These are phyloP conservation scores for Naegleria gruberi DNA, from an alignment of 208 protist species.

Conservation along the genomic window DNA sequence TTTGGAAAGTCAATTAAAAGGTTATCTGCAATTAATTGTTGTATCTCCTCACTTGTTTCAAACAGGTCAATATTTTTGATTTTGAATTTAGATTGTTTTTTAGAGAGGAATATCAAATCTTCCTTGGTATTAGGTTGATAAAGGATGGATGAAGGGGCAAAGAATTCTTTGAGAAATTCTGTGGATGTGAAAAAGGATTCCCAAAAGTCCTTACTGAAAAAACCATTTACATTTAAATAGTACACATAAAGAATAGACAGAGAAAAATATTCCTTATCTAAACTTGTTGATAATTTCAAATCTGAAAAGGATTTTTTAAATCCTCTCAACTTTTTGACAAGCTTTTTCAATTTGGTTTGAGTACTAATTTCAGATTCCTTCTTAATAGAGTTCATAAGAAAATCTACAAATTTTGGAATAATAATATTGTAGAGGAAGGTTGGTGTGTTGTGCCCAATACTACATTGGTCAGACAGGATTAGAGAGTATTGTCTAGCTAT, in stretches of 20 bases:
- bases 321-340: not conserved
- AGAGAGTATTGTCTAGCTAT: not conserved
- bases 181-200: not conserved
- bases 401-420: not conserved
- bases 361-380: not conserved
- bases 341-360: not conserved
- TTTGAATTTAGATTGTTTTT: not conserved
- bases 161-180: not conserved
- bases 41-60: not conserved
- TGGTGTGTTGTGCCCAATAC: not conserved
- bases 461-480: not conserved
- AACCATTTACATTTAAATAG: not conserved
- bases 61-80: not conserved
- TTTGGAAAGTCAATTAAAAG: not conserved
- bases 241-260: not conserved
- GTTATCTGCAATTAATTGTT: not conserved
- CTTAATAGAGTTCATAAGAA: not conserved
- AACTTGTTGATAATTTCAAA: not conserved
- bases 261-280: not conserved
- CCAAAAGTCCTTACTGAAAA: not conserved
- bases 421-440: not conserved
- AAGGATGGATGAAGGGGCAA: not conserved
- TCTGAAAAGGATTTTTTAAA: not conserved
- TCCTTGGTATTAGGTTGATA: not conserved
- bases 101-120: not conserved